These are phyloP conservation scores for Plectosphaerella sp. DNA, from an alignment of 2,329 filamentous ascomycete genomes.

Conservation along the genomic window DNA sequence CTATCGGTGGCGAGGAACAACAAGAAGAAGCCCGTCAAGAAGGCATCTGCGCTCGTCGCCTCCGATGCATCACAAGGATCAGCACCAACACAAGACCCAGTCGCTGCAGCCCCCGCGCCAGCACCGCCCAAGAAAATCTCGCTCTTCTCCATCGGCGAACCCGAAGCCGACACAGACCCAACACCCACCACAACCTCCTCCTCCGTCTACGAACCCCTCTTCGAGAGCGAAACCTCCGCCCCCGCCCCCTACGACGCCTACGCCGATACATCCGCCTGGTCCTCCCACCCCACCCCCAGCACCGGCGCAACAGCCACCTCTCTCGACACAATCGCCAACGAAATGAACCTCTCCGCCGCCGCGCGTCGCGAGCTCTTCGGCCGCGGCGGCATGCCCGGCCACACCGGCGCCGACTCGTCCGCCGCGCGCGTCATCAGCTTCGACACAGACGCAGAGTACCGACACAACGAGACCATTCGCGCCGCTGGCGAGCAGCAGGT, in stretches of 20 bases:
- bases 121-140: conserved; percentile 52
- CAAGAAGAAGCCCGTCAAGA: conserved; percentile 52
- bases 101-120: conserved; percentile 12
- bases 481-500: conserved; percentile 64
- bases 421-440: conserved; percentile 73
- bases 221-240: conserved; percentile 27
- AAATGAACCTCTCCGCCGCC: conserved; percentile 73
- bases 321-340: conserved; percentile 66
- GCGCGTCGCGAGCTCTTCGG: conserved; percentile 84
- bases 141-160: conserved; percentile 61
- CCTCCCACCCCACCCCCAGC: conserved; percentile 30
- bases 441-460: conserved; percentile 85
- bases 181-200: conserved; percentile 14
- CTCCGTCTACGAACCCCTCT: conserved; percentile 46
- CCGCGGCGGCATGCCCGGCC: conserved; percentile 43
- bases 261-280: conserved; percentile 18
- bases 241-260: conserved; percentile 16
- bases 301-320: conserved; percentile 24
- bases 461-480: conserved; percentile 73
- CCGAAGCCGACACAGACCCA: conserved; percentile 16
- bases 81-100: conserved; percentile 10
- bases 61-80: background rate
- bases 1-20: conserved; percentile 76
- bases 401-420: conserved; percentile 30
- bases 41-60: conserved; percentile 11